Percentiles rank a stretch among this genome's conserved stretches.
Evolutionary conservation across 164 flowering plant genomes (phyloP).

Genomic region (Buxus sempervirens): DNA sequence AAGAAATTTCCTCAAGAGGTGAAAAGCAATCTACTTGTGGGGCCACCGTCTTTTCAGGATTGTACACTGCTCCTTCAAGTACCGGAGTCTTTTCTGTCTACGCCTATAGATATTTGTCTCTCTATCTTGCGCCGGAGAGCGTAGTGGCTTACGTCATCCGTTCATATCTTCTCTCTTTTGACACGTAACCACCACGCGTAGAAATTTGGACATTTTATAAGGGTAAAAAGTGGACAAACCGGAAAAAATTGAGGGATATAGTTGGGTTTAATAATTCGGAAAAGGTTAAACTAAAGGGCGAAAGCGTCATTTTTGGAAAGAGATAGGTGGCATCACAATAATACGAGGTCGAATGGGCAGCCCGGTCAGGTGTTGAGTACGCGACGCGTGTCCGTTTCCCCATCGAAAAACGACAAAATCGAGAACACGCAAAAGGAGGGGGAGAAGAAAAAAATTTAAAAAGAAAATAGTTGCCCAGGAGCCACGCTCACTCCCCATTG

Average conservation of each 20-base stretch:
- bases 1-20: no score
- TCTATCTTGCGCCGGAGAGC: background rate
- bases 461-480: background rate
- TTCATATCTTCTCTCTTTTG: background rate
- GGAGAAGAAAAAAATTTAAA: background rate
- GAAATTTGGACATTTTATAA: no score
- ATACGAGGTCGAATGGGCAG: conserved; percentile 17
- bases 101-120: background rate
- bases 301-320: background rate
- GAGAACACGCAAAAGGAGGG: background rate
- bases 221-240: no score
- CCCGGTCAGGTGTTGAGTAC: conserved; percentile 2
- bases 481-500: conserved; percentile 11
- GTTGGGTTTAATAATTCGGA: background rate
- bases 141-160: conserved; percentile 10
- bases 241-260: no score
- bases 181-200: background rate
- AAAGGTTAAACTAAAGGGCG: background rate
- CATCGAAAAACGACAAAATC: conserved; percentile 20
- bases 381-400: conserved; percentile 15
- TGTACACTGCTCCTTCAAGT: no score
- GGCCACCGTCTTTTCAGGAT: no score
- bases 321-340: conserved; percentile 4
- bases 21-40: no score
- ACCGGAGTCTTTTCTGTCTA: no score